These are phyloP conservation scores for Leishmania tarentolae DNA, from an alignment of 208 protist species.

Conservation along the genomic window DNA sequence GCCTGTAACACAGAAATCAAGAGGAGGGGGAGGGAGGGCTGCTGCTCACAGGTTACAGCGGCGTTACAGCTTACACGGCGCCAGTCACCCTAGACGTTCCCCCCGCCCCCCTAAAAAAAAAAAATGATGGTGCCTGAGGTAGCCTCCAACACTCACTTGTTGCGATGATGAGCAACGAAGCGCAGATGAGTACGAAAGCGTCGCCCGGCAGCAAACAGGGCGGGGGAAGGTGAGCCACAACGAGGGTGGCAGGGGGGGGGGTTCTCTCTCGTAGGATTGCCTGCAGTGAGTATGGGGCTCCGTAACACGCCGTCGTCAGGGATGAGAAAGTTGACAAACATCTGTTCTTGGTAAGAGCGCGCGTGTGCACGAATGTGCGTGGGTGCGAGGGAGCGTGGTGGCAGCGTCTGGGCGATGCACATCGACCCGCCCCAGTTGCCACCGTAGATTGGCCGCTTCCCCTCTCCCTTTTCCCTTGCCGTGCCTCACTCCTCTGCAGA, in stretches of 20 bases:
- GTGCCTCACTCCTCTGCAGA: neutral
- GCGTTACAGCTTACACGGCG: neutral
- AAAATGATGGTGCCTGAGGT: neutral
- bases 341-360: neutral
- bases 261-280: neutral
- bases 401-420: neutral
- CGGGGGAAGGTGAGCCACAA: neutral
- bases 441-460: neutral
- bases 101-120: no score
- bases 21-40: neutral
- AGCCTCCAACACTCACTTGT: neutral
- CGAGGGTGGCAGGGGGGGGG: neutral
- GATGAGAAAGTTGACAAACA: neutral
- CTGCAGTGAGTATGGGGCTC: neutral
- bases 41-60: neutral
- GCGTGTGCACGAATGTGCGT: neutral
- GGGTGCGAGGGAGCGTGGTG: neutral
- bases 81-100: neutral
- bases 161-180: neutral
- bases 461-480: neutral
- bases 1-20: neutral
- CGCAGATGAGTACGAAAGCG: neutral
- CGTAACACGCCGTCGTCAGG: neutral
- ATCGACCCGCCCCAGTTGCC: neutral
- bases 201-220: neutral